Evolutionary conservation across 768 basidiomycete species (phyloP).

Genomic region (Piloderma croceum): DNA sequence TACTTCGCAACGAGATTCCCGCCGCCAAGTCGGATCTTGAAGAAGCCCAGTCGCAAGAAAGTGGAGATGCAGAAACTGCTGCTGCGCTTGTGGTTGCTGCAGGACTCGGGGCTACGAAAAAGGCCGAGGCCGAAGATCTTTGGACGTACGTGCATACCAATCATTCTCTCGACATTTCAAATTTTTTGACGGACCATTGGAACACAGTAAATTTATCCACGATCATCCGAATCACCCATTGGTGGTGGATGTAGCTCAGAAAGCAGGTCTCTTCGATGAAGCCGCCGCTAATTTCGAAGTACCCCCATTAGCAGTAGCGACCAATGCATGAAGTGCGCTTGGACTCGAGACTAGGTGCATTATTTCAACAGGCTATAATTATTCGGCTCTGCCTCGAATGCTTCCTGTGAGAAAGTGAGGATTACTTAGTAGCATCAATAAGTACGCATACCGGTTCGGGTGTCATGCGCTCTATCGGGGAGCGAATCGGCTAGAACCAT

Average conservation of each 20-base stretch:
- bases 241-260: conserved; percentile 54
- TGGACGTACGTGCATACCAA: conserved; percentile 64
- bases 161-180: too few relatives aligned
- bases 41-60: conserved; percentile 50
- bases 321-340: conserved; percentile 6
- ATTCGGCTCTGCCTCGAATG: too few relatives aligned
- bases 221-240: conserved; percentile 66
- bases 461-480: too few relatives aligned
- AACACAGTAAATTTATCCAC: conserved; percentile 33
- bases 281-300: conserved; percentile 53
- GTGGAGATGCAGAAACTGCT: conserved; percentile 55
- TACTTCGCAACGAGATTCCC: conserved; percentile 67
- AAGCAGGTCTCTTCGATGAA: conserved; percentile 60
- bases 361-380: too few relatives aligned
- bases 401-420: too few relatives aligned
- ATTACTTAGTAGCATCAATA: too few relatives aligned
- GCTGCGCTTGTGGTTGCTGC: conserved; percentile 63
- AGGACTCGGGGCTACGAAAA: conserved; percentile 49
- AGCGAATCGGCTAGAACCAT: too few relatives aligned
- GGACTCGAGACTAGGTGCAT: too few relatives aligned
- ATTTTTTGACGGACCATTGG: too few relatives aligned
- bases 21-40: conserved; percentile 80
- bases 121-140: conserved; percentile 55
- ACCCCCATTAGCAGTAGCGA: conserved; percentile 43
- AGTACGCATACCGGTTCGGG: too few relatives aligned